A percentile compares a stretch with the other conserved stretches of the same genome.
These are phyloP conservation scores for Penicillium verrucosum DNA, from an alignment of 2,329 filamentous ascomycete genomes.

Conservation along the genomic window DNA sequence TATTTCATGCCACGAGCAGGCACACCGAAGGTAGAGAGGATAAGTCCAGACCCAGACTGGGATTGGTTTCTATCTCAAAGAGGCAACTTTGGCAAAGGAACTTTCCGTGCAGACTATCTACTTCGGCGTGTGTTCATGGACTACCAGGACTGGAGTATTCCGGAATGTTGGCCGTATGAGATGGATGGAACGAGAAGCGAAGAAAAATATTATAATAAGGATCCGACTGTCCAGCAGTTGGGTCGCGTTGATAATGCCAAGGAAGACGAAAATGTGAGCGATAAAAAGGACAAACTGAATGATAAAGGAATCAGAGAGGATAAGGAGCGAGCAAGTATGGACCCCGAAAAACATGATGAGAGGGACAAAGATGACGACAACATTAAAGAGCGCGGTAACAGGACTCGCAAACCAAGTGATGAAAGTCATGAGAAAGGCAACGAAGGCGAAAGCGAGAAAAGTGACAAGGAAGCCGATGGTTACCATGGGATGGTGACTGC, in stretches of 20 bases:
- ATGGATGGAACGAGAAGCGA: background rate
- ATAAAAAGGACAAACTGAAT: background rate
- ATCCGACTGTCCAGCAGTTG: background rate
- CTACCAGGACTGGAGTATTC: background rate
- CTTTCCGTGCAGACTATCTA: background rate
- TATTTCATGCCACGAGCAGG: background rate
- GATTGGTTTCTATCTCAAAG: slow-evolving; percentile 1
- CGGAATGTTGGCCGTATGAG: background rate
- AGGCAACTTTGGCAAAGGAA: background rate
- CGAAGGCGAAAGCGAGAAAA: background rate
- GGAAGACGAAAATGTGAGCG: background rate
- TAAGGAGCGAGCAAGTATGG: background rate
- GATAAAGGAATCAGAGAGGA: background rate
- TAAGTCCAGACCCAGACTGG: background rate
- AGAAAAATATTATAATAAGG: too few relatives aligned
- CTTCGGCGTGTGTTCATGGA: background rate
- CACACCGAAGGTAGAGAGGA: background rate
- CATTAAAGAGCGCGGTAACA: background rate
- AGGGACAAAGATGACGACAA: background rate
- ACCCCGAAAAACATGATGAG: background rate
- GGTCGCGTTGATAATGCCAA: background rate
- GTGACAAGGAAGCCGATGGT: background rate
- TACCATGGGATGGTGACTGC: background rate
- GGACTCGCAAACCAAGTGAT: too few relatives aligned
- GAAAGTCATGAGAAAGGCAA: background rate